Conservation (phyloP, 225 moss, liverwort and hornwort species). For the Asterella californica region DNA sequence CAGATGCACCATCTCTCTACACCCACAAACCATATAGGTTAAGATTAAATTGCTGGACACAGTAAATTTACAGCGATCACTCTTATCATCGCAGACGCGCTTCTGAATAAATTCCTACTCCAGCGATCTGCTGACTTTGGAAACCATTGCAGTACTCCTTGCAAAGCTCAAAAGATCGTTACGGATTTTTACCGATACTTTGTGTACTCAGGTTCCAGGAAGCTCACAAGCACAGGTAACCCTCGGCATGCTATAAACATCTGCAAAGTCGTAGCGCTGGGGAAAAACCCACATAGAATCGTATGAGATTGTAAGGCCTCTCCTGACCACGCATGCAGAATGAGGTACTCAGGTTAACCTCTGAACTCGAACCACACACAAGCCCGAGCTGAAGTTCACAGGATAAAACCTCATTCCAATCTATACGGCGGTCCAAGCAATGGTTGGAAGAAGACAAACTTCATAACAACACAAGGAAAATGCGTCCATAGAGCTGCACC, state of each 20-base stretch:
- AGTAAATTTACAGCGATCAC: neutral
- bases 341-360: neutral
- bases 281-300: constrained; percentile 23
- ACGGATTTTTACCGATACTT: constrained; percentile 61
- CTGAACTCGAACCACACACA: neutral
- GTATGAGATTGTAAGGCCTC: neutral
- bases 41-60: neutral
- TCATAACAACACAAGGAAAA: neutral
- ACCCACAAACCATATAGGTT: constrained; percentile 10
- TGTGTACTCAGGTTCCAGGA: constrained; percentile 85
- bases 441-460: neutral
- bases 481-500: constrained; percentile 34
- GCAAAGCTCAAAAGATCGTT: neutral
- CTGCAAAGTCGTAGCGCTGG: constrained; percentile 84
- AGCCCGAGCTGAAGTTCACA: neutral
- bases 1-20: constrained; percentile 98
- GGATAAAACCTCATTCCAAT: constrained; percentile 5
- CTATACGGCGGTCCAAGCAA: neutral
- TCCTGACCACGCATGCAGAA: neutral
- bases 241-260: constrained; percentile 98
- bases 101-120: neutral
- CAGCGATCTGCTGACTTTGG: neutral
- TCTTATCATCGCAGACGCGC: too few species aligned
- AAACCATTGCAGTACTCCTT: neutral
- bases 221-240: constrained; percentile 86